phyloP scores from a whole-genome alignment of 805 yeast species.

The Tetrapisispora arboricola region DNA sequence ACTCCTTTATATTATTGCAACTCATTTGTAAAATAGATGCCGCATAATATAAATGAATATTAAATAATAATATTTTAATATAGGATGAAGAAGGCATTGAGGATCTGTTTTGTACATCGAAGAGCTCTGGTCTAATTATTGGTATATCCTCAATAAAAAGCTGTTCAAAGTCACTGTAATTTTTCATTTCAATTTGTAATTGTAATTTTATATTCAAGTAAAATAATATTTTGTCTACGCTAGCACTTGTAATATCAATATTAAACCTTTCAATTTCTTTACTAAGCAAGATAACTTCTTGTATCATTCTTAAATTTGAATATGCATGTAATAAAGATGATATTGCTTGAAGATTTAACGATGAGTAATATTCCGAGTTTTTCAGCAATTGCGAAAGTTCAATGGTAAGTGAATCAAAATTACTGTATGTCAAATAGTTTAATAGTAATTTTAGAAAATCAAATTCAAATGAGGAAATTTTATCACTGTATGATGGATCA shows the following conservation, averaged over 20 bases:
- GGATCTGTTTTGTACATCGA: conserved; percentile 17
- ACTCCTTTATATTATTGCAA: conserved; percentile 10
- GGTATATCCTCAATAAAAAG: conserved; percentile 14
- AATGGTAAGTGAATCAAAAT: conserved; percentile 16
- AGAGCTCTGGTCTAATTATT: conserved; percentile 11
- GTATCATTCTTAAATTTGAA: conserved; percentile 12
- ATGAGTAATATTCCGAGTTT: conserved; percentile 4
- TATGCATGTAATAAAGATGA: conserved; percentile 10
- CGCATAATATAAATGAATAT: conserved; percentile 12
- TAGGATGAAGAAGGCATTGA: conserved; percentile 15
- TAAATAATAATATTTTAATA: conserved; percentile 23
- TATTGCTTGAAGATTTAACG: conserved; percentile 6
- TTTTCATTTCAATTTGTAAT: conserved; percentile 6
- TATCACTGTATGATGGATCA: not conserved
- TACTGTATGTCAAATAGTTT: conserved; percentile 19
- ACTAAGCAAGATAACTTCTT: conserved; percentile 1
- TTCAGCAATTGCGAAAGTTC: conserved; percentile 7
- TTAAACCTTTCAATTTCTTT: not conserved
- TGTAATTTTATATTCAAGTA: conserved; percentile 6
- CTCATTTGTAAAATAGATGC: conserved; percentile 16
- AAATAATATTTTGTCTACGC: conserved; percentile 9
- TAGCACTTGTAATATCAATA: conserved; percentile 4
- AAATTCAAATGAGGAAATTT: conserved; percentile 16
- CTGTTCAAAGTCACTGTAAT: conserved; percentile 10
- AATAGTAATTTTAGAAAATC: conserved; percentile 16